Evolutionary conservation across 805 yeast genomes (phyloP).

Genomic region (Kodamaea kakaduensis): DNA sequence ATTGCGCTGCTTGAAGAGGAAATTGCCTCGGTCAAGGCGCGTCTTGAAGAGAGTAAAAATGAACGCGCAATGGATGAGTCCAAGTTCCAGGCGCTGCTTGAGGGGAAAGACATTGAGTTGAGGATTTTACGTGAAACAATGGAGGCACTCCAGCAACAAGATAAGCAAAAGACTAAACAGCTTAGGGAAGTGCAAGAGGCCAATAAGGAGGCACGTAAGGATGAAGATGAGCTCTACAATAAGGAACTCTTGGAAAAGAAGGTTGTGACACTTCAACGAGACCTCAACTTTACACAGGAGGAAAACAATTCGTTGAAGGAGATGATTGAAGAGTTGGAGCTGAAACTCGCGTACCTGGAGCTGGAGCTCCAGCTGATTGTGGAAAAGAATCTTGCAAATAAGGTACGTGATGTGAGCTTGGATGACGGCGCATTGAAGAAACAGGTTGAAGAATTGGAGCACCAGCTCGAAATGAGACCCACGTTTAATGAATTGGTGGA

Average conservation of each 20-base stretch:
- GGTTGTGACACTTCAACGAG: constrained; percentile 9
- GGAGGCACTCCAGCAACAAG: constrained; percentile 6
- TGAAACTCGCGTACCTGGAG: constrained; percentile 10
- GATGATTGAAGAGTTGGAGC: constrained; percentile 11
- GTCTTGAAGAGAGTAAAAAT: constrained; percentile 13
- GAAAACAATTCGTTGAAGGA: constrained; percentile 10
- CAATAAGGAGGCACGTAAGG: constrained; percentile 1
- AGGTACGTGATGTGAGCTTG: constrained; percentile 10
- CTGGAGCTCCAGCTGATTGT: constrained; percentile 12
- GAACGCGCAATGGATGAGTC: constrained; percentile 15
- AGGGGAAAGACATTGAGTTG: constrained; percentile 12
- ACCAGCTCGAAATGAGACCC: constrained; percentile 37
- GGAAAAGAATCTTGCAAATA: constrained; percentile 11
- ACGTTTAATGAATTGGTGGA: constrained; percentile 40
- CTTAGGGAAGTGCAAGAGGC: constrained; percentile 3
- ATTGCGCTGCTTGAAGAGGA: constrained; percentile 1
- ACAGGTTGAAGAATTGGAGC: constrained; percentile 25
- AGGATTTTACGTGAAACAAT: constrained; percentile 10
- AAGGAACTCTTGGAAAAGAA: constrained; percentile 12
- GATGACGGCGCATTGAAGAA: constrained; percentile 12
- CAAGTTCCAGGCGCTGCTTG: constrained; percentile 13
- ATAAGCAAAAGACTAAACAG: constrained; percentile 1
- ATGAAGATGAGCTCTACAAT: constrained; percentile 6
- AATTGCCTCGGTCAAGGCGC: constrained; percentile 8
- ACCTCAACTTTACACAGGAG: constrained; percentile 10